Conservation (phyloP, 306 rosid genomes). For the Phaseolus lunatus region DNA sequence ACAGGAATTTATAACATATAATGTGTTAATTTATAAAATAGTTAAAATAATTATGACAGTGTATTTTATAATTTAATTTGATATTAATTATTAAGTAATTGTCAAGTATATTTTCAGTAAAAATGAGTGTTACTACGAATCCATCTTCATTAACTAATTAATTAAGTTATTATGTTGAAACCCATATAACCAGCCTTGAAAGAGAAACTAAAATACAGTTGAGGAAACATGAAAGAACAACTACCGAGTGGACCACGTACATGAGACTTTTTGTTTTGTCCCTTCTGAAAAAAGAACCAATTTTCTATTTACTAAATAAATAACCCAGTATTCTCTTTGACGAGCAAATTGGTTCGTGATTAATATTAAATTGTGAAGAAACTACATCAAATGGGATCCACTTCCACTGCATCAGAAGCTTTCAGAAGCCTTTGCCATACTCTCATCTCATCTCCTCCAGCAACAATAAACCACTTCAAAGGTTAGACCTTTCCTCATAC, state of each 20-base stretch:
- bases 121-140: no score
- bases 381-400: conserved; percentile 24
- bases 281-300: background rate
- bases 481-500: conserved; percentile 1
- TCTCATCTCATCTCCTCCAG: background rate
- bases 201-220: conserved; percentile 14
- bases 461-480: conserved; percentile 3
- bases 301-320: background rate
- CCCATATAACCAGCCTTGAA: background rate
- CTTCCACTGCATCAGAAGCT: conserved; percentile 33
- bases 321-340: background rate
- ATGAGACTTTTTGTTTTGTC: background rate
- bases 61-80: no score
- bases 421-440: conserved; percentile 2
- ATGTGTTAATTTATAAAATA: no score
- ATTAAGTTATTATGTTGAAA: no score
- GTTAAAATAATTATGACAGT: no score
- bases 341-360: background rate
- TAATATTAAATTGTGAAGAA: background rate
- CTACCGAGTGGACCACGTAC: background rate
- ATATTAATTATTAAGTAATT: no score
- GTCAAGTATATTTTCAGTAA: no score
- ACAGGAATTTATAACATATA: no score
- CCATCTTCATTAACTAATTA: no score
- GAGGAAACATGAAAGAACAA: conserved; percentile 14